Evolutionary conservation across 164 flowering plant genomes (phyloP), one percentile per base, ranked within the genome.

Genomic region (Sedum album): DNA sequence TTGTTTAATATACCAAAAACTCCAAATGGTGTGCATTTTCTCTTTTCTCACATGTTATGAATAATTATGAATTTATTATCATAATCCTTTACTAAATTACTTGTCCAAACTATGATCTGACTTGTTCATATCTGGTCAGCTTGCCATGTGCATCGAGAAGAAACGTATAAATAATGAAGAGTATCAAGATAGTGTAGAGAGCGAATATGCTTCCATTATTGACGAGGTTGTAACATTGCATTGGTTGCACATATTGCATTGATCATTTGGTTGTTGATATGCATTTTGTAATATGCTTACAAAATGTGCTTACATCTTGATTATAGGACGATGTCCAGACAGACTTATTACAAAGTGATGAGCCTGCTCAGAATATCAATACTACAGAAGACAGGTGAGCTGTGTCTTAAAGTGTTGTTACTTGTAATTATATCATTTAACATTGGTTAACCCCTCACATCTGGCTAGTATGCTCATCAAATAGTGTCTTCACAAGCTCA

Each of bases 1-100:
- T 61, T 94, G 96, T 77, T 81, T 95, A 72, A 84, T 91, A 67
- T 79, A 92, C 74, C 99, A 95, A 77, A 95, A 95, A 74, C 77
- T 95, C 38, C 96, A 95, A 51, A 90, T 95, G 99, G 99, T 90
- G 82, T 73, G 72, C 39, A 31, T 46, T 2, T 63, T 31, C 18
- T 23, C 30, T 8, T 13, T 53, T 53, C 8, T 0, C 33, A 14
- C 31, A 13, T 30, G 14, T 57, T 57, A 13, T 26, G 62, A 26
- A 57, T 28, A 4, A 17, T 26, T 57, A 26, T 28, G 5, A 15
- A 14, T 57, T 28, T 57, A 4, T 51, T 6, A 7, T n/a, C 25
- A n/a, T n/a, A n/a, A 1, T 21, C 1, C 1, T 7, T 9, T 6
- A n/a, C 13, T 53, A 30, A 10, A 53, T 21, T 53, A 30, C 60